Evolutionary conservation across 2,329 filamentous ascomycete species (phyloP).

Genomic region (Claviceps capensis): DNA sequence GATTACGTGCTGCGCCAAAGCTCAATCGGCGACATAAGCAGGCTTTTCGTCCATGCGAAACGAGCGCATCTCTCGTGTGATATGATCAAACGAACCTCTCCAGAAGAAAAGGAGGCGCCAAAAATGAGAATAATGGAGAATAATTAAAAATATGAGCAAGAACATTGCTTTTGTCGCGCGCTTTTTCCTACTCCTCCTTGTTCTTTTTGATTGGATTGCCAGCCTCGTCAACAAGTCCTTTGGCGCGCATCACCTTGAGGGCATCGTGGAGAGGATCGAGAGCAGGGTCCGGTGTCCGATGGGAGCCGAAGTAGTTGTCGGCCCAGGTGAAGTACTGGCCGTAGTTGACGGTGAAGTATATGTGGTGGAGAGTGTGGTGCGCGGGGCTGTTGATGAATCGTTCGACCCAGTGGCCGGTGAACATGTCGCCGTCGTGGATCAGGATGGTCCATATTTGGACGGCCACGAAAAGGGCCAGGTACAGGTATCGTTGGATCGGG

Average conservation of each 20-base stretch:
- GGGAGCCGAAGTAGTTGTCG: slow-evolving; percentile 15
- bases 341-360: slow-evolving; percentile 52
- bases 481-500: slow-evolving; percentile 82
- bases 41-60: too few relatives aligned
- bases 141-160: too few relatives aligned
- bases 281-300: slow-evolving; percentile 27
- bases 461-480: slow-evolving; percentile 74
- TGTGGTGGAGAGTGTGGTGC: slow-evolving; percentile 70
- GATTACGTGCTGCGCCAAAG: too few relatives aligned
- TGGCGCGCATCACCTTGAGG: slow-evolving; percentile 28
- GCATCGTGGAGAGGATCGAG: slow-evolving; percentile 31
- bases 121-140: neutral
- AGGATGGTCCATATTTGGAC: slow-evolving; percentile 96
- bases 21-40: too few relatives aligned
- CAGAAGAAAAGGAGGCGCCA: slow-evolving; percentile 19
- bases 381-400: slow-evolving; percentile 70
- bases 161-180: neutral
- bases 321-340: slow-evolving; percentile 56
- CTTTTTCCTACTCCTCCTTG: slow-evolving; percentile 15
- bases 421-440: slow-evolving; percentile 92
- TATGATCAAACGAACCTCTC: too few relatives aligned
- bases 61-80: too few relatives aligned
- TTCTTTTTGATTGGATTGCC: slow-evolving; percentile 23
- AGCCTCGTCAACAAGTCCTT: slow-evolving; percentile 30
- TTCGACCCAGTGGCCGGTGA: slow-evolving; percentile 67